Base-by-base conservation (phyloP, 169 alveolate species). In the Plasmodium vinckei region DNA sequence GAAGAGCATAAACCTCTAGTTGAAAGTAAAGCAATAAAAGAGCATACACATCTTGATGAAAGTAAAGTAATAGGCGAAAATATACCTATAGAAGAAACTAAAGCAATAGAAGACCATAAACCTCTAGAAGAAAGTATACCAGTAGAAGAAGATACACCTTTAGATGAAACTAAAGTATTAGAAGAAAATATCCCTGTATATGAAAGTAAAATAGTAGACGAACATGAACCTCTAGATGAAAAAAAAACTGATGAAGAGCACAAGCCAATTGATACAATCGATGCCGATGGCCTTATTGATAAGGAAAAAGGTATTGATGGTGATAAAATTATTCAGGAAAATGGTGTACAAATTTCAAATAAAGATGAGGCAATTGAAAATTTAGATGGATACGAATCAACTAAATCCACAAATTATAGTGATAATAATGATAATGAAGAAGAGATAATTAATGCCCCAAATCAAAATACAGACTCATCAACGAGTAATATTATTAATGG, bases 161-260 rank as follows among this genome's bases (percentile, higher is more conserved):
- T 27, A 27, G 6, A 1, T 27, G 39, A 27, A 27, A 27, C 5
- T 27, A 1, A 27, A 27, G 5, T 4, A 2, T 0, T 27, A 27
- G 39, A 27, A 0, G 51, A 9, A 6, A 54, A 68, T 68, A 54
- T 44, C 5, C 61, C 19, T 57, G 27, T 19, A 5, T 5, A 7
- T 23, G 63, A 68, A 68, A 27, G 19, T 44, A 46, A 46, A 68
- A 59, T n/a, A 17, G 27, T 46, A 19, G 77, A 56, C 5, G 77
- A 68, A 68, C 17, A 13, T 19, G 1, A 10, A 1, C 13, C 13
- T 57, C 21, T 9, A 19, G n/a, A 17, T 57, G 67, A 13, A 19
- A n/a, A n/a, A n/a, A n/a, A n/a, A n/a, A n/a, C n/a, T n/a, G n/a
- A n/a, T n/a, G 59, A n/a, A 7, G 47, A 65, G 17, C 73, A 65